These are phyloP conservation scores for Zoysia pacifica DNA, from an alignment of 176 grass and related monocot genomes.

Conservation along the genomic window DNA sequence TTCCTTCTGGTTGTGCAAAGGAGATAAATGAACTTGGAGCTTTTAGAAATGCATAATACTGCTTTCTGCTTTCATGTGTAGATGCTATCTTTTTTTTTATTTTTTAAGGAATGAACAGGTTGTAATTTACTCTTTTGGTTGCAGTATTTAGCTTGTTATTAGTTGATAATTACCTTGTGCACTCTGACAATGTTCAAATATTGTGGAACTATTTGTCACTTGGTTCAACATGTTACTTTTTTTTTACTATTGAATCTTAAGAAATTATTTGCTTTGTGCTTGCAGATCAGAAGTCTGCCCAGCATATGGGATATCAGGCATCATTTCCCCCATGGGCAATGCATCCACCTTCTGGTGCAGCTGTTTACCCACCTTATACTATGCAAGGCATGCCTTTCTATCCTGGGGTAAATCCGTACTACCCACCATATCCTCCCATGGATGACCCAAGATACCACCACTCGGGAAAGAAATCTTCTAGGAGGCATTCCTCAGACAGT, in stretches of 20 bases:
- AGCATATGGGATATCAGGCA: conserved; percentile 65
- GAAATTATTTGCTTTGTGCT: conserved; percentile 25
- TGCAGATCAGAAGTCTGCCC: conserved; percentile 61
- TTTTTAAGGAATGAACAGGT: background rate
- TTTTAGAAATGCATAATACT: background rate
- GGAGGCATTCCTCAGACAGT: conserved; percentile 67
- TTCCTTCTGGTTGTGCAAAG: background rate
- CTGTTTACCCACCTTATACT: conserved; percentile 60
- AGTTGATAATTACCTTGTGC: background rate
- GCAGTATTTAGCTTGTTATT: conserved; percentile 16
- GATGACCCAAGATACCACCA: conserved; percentile 65
- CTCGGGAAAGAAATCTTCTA: conserved; percentile 49
- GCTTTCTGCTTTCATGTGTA: background rate
- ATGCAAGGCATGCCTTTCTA: conserved; percentile 92
- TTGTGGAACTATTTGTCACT: conserved; percentile 3
- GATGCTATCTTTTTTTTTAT: conserved; percentile 23
- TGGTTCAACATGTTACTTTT: background rate
- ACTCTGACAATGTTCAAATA: conserved; percentile 6
- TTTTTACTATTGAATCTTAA: conserved; percentile 22
- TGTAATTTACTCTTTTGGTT: background rate
- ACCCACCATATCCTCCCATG: conserved; percentile 65
- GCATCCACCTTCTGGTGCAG: conserved; percentile 64
- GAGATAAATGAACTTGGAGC: conserved; percentile 17
- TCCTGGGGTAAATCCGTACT: conserved; percentile 68
- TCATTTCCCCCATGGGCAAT: conserved; percentile 86